These are phyloP conservation scores for Saturnispora mendoncae DNA, from an alignment of 805 yeast genomes.

Conservation along the genomic window DNA sequence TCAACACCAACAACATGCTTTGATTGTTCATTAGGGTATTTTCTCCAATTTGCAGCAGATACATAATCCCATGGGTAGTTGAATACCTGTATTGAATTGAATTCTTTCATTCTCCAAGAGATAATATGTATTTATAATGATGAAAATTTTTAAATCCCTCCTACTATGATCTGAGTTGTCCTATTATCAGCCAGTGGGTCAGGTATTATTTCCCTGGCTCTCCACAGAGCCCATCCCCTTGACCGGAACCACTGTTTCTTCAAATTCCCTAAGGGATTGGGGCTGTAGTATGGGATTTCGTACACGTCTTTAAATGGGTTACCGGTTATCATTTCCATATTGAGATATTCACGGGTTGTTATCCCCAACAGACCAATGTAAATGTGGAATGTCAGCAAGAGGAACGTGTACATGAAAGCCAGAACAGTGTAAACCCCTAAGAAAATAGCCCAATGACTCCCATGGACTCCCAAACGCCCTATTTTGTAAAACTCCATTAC, in stretches of 20 bases:
- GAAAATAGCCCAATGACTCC: conserved; percentile 37
- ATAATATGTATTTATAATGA: too few relatives aligned
- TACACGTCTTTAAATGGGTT: conserved; percentile 25
- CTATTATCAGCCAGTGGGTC: not conserved
- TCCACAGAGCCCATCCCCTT: conserved; percentile 29
- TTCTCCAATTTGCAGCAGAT: conserved; percentile 93
- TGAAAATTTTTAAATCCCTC: too few relatives aligned
- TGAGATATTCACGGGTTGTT: conserved; percentile 67
- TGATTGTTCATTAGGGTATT: conserved; percentile 90
- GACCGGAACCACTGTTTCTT: conserved; percentile 30
- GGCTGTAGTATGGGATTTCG: conserved; percentile 32
- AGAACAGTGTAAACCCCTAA: conserved; percentile 42
- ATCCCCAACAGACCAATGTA: conserved; percentile 47
- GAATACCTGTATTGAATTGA: conserved; percentile 60
- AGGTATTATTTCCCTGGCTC: conserved; percentile 6
- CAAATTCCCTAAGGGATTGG: conserved; percentile 27
- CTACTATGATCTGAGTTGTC: not conserved
- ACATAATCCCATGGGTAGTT: conserved; percentile 90
- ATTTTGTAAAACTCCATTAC: conserved; percentile 26
- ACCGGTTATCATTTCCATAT: conserved; percentile 29
- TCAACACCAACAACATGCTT: conserved; percentile 94
- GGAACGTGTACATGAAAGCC: conserved; percentile 44
- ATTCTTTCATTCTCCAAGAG: conserved; percentile 56
- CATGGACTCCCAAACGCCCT: conserved; percentile 16
- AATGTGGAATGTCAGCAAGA: conserved; percentile 46